Base-by-base conservation (phyloP, 169 alveolate species). In the Cryptosporidium bovis region DNA sequence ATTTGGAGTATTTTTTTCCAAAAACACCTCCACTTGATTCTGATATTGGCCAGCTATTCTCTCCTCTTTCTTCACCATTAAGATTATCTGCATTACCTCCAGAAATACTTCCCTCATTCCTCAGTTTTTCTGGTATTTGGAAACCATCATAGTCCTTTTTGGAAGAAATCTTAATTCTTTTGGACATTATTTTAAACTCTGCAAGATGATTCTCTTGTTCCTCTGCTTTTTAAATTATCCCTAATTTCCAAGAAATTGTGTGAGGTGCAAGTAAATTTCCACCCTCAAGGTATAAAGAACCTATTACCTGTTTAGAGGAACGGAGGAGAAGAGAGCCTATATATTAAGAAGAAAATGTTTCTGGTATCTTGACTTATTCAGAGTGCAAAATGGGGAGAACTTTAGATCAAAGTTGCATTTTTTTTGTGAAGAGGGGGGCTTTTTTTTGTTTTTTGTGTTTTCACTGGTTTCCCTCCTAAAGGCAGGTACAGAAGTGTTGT, bases 121-220 rank as follows among this genome's bases (percentile, higher is more conserved):
- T 51, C 50, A 77, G 60, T 64, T 58, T 60, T 29, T 62, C 87
- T 13, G 87, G 87, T 36, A 77, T 77, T 56, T 33, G 77, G 36
- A 77, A 77, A 18, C 87, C 87, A 18, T 77, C 87, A 15, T 64
- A 50, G 51, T 77, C 87, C 51, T 53, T 56, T 15, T 48, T 44
- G 16, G 44, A 77, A 24, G 87, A 56, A 8, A 40, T 40, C 51
- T 62, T 77, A n/a, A 62, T 20, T 55, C 71, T 34, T 51, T 69
- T 69, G 29, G 64, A 12, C 87, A 77, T 77, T 29, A 55, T 55
- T 55, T 55, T 3, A 40, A 40, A 8, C 48, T 6, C 1, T 8
- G 48, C 4, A 40, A 40, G 10, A 40, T 40, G 4, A 40, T 40
- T 40, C 48, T 8, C 10, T 8, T 40, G 1, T 8, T 8, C 48